Evolutionary conservation across 768 basidiomycete species (phyloP), one percentile per base, ranked within the genome.

Genomic region (Mycena kentingensis): DNA sequence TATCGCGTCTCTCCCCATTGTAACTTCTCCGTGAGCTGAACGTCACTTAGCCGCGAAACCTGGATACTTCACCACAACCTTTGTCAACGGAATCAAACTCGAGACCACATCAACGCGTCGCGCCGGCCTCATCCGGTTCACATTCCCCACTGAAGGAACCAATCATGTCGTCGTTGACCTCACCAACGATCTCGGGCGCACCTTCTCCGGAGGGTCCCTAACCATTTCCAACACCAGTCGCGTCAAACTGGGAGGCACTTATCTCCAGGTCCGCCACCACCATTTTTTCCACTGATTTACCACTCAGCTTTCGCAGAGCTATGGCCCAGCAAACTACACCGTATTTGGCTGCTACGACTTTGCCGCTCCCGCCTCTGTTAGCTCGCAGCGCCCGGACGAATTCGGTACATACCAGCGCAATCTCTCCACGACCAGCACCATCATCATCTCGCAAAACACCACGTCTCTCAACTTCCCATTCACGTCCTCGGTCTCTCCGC

Each of bases 61-160:
- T 3, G 79, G 79, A 3, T 79, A 78, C 51, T 80, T 80, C 52
- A 75, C 76, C 5, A 73, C 76, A 4, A 76, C 72, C 1, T 78
- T 79, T 44, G 63, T 69, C 19, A 78, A 78, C 51, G 67, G 67
- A 4, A 78, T 79, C 28, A 69, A 77, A 54, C 73, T 79, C 46
- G 83, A 85, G 61, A 71, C 82, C 2, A 84, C 83, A 1, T 81
- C 81, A 0, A 84, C 82, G 3, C 74, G 84, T 26, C 75, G 82
- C 36, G 77, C 82, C 13, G 82, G 80, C 1, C 65, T 84, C 24
- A 83, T 84, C 56, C 76, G 79, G 1, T 85, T 84, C 62, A 83
- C 81, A 5, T 85, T 78, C 61, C 82, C 77, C 12, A 62, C 65
- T 10, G 63, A 65, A 11, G 70, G 72, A 27, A 74, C 73, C 1